These are phyloP conservation scores for Lonicera japonica DNA, from an alignment of 129 eudicot genomes.

Conservation along the genomic window DNA sequence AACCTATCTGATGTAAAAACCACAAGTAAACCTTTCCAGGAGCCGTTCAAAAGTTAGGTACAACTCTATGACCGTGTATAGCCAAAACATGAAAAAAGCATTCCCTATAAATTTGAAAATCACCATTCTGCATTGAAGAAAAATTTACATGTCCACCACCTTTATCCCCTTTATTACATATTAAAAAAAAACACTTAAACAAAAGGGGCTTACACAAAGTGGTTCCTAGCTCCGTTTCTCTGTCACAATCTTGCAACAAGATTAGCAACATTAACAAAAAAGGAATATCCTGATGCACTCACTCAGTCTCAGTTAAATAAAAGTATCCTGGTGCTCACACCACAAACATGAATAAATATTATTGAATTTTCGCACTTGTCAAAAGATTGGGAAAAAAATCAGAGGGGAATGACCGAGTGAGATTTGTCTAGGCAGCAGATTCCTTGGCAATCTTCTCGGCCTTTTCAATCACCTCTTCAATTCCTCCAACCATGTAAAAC, in stretches of 20 bases:
- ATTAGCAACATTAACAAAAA: constrained; percentile 23
- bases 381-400: constrained; percentile 6
- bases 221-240: constrained; percentile 32
- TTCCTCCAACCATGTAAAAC: constrained; percentile 98
- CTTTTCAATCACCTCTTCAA: constrained; percentile 91
- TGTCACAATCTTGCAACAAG: constrained; percentile 29
- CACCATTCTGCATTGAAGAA: constrained; percentile 10
- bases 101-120: background rate
- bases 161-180: constrained; percentile 44
- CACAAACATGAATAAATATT: constrained; percentile 37
- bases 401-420: constrained; percentile 3
- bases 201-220: constrained; percentile 23
- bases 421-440: constrained; percentile 43
- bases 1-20: no score
- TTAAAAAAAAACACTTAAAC: constrained; percentile 14
- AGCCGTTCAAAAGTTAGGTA: no score
- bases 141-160: constrained; percentile 36
- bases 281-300: constrained; percentile 21
- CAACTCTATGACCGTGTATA: no score
- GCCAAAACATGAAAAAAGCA: no score
- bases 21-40: no score
- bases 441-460: constrained; percentile 97
- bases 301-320: constrained; percentile 16
- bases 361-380: constrained; percentile 43
- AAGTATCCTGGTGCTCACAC: constrained; percentile 38